Evolutionary conservation across 2,329 filamentous ascomycete genomes (phyloP), one percentile per base, ranked within the genome.

Genomic region (Shiraia sp.): DNA sequence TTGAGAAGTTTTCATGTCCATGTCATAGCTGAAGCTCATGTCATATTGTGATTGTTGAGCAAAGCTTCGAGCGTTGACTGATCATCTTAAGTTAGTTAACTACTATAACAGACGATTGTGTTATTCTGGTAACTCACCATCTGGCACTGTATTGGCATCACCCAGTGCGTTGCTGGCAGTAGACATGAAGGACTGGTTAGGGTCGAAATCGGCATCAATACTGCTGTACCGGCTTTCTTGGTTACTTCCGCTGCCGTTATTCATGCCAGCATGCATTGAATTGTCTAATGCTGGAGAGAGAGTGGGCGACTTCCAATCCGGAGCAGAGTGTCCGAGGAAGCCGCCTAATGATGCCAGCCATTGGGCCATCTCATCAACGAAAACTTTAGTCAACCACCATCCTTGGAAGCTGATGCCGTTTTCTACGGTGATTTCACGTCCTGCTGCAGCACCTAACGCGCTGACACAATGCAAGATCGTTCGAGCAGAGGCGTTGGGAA

Each of bases 371-470:
- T 97, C 92, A 61, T 96, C 91, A 37, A 96, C 81, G 78, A 92
- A 97, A 43, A 92, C 91, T 67, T 96, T 96, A 3, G 90, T 90
- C 43, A 96, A 88, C 88, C 88, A 93, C 90, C 90, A 95, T 5
- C 87, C 85, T n/a, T 88, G 86, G 61, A 92, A 95, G 61, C 87
- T 91, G 62, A 85, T 83, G 13, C 86, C 87, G 51, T 87, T 85
- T 28, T 82, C 79, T 36, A 93, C 83, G 1, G 88, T 93, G 42
- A 95, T 80, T 57, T 95, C 90, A 40, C 89, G 80, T 74, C 93
- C 82, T 13, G 88, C 85, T 14, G 87, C 83, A 6, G 86, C 89
- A 10, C 88, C 86, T 15, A 93, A 75, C 16, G 84, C 79, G 55
- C 89, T 85, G 28, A 92, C 84, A 51, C 85, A 89, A 70, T 85